Conservation (phyloP, 176 grass and related monocot species). For the Musa troglodytarum region DNA sequence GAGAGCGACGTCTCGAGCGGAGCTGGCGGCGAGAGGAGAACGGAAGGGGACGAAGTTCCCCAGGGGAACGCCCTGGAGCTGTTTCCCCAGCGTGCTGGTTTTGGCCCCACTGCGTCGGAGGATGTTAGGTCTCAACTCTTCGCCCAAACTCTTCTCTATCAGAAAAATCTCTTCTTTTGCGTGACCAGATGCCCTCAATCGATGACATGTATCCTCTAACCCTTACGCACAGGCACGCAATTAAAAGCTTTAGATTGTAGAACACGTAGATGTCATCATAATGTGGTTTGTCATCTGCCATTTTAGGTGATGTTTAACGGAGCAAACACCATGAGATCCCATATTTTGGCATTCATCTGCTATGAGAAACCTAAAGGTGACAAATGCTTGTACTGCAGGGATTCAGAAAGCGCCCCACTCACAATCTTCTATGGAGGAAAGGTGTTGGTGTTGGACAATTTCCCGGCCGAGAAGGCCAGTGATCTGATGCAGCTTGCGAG, state of each 20-base stretch:
- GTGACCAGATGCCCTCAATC: neutral
- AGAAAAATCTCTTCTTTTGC: neutral
- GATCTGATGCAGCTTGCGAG: constrained; percentile 50
- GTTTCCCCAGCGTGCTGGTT: constrained; percentile 5
- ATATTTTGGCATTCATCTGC: neutral
- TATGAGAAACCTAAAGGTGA: neutral
- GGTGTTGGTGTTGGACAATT: constrained; percentile 65
- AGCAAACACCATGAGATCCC: neutral
- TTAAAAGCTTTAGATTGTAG: neutral
- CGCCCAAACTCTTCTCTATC: neutral
- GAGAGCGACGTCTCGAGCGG: neutral
- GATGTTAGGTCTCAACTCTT: neutral
- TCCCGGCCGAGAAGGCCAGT: constrained; percentile 49
- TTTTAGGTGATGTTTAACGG: neutral
- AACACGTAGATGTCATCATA: no score
- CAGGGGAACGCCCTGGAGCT: neutral
- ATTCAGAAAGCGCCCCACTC: constrained; percentile 35
- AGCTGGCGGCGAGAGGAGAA: neutral
- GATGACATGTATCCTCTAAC: neutral
- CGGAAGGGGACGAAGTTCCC: neutral
- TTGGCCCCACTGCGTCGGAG: neutral
- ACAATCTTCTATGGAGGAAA: constrained; percentile 68
- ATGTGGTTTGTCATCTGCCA: no score
- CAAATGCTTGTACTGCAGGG: constrained; percentile 8
- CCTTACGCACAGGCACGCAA: neutral